Evolutionary conservation across 805 yeast genomes (phyloP).

Genomic region (Kockiozyma suomiensis): DNA sequence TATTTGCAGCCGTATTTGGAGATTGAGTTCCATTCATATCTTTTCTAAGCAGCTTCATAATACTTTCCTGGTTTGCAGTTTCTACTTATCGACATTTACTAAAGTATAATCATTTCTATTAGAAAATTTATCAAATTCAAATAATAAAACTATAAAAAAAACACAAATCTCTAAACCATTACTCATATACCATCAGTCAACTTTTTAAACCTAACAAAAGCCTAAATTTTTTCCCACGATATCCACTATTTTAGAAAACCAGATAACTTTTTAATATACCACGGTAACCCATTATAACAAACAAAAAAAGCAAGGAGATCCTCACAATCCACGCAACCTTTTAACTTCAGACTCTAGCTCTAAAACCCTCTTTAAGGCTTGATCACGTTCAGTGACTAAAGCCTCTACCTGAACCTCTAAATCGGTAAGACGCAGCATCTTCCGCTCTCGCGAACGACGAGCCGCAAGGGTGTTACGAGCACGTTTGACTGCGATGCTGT

Average conservation of each 20-base stretch:
- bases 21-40: neutral
- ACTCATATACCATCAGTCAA: neutral
- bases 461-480: constrained; percentile 96
- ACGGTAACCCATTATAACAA: neutral
- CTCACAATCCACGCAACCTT: constrained; percentile 13
- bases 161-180: too few relatives aligned
- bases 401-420: constrained; percentile 76
- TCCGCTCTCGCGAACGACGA: constrained; percentile 90
- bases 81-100: too few relatives aligned
- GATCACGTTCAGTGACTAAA: constrained; percentile 41
- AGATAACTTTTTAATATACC: too few relatives aligned
- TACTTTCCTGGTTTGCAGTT: too few relatives aligned
- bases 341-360: constrained; percentile 28
- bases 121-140: too few relatives aligned
- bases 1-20: constrained; percentile 37
- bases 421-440: constrained; percentile 83
- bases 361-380: constrained; percentile 12
- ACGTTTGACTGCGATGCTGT: constrained; percentile 78
- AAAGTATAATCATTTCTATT: too few relatives aligned
- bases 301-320: neutral
- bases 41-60: neutral
- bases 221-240: neutral
- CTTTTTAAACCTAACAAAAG: neutral
- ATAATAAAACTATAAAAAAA: neutral
- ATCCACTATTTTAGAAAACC: neutral